Evolutionary conservation across 2,329 filamentous ascomycete species (phyloP).

Genomic region (Pseudocercospora fuligena): DNA sequence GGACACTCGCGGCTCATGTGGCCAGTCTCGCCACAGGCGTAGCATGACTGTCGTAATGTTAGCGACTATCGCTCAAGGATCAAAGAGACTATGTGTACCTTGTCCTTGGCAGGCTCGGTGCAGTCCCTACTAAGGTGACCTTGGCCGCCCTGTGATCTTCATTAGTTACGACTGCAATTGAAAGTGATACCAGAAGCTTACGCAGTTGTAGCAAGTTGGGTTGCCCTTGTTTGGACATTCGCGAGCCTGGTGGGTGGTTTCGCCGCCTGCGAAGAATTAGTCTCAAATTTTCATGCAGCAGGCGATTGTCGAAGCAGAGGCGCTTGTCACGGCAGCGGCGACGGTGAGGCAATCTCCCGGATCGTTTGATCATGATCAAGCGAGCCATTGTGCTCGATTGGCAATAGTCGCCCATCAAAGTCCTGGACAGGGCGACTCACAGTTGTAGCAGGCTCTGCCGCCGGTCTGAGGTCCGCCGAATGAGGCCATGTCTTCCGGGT

Average conservation of each 20-base stretch:
- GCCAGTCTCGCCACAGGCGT: constrained; percentile 76
- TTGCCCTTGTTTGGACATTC: constrained; percentile 57
- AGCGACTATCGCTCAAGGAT: constrained; percentile 38
- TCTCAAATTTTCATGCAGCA: constrained; percentile 21
- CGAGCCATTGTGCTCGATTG: not conserved
- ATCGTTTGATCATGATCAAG: not conserved
- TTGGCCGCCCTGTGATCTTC: constrained; percentile 44
- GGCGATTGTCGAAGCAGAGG: not conserved
- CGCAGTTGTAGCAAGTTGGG: constrained; percentile 51
- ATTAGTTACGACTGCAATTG: not conserved
- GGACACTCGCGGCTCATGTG: constrained; percentile 91
- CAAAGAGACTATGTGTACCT: constrained; percentile 53
- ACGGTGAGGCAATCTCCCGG: not conserved
- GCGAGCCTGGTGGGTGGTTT: constrained; percentile 55
- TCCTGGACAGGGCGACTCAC: constrained; percentile 46
- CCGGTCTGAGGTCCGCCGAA: constrained; percentile 44
- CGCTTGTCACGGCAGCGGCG: not conserved
- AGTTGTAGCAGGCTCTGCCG: constrained; percentile 64
- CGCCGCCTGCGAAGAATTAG: constrained; percentile 48
- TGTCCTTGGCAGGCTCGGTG: constrained; percentile 86
- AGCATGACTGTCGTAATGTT: constrained; percentile 45
- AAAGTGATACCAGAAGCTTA: not conserved
- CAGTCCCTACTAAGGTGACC: constrained; percentile 76
- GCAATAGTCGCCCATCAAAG: not conserved
- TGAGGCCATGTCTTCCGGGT: constrained; percentile 52